Base-by-base conservation (phyloP, 331 rosid genomes). In the Stylosanthes scabra region DNA sequence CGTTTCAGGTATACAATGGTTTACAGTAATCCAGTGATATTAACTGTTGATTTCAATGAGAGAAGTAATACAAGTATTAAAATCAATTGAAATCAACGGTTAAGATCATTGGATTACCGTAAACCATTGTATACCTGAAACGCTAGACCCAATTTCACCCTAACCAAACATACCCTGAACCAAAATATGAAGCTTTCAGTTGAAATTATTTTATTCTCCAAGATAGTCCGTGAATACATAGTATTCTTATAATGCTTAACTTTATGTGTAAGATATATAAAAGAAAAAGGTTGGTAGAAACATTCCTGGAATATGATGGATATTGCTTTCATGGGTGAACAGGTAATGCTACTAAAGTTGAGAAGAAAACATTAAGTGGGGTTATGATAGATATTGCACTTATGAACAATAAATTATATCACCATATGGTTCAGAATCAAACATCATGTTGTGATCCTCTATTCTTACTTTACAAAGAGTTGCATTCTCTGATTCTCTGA, bases 211-310 rank as follows among this genome's bases (percentile, higher is more conserved):
- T 71, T 14, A 47, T 31, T 47, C 27, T 60, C 28, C 47, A 34
- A 60, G 52, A 61, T 6, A 25, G 14, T 59, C 69, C 77, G 69
- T 61, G 69, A 61, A 60, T 40, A 51, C 47, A 20, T 10, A 59
- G 68, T 71, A 7, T 63, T 31, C 42, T 29, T 13, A 10, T 46
- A 49, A 15, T 46, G 12, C 12, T 71, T 65, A 44, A 7, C 8
- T 14, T 44, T 37, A 51, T 49, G 42, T 28, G 47, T 72, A 9
- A 71, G 39, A 41, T 12, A 13, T 34, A 34, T 34, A 34, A 34
- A 34, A 34, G 39, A 0, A 34, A 34, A 1, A 60, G 11, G 60
- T 61, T 49, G 41, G 5, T 8, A 39, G 44, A 31, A 70, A 70
- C 56, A 8, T 70, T 56, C 7, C 55, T 57, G 66, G 66, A 15